Percentiles rank a stretch among this genome's conserved stretches.
Evolutionary conservation across 108 stramenopile genomes (phyloP).

Genomic region (Skeletonema marinoi): DNA sequence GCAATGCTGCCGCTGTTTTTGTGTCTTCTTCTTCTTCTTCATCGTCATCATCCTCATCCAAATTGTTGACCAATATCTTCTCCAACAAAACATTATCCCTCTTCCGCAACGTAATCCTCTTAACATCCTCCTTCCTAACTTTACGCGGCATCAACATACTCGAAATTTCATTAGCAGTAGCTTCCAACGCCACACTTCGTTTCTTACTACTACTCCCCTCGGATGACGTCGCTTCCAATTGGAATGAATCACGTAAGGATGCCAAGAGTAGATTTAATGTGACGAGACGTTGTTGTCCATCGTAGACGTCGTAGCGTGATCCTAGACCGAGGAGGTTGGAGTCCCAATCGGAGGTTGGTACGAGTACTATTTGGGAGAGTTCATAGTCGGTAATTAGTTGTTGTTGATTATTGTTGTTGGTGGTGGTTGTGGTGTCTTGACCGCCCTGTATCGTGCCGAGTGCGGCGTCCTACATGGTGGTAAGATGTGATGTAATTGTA

Average conservation of each 20-base stretch:
- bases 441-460: conserved; percentile 2
- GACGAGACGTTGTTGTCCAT: conserved; percentile 61
- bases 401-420: background rate
- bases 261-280: conserved; percentile 54
- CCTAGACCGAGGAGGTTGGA: conserved; percentile 31
- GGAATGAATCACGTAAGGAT: conserved; percentile 53
- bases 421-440: background rate
- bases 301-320: conserved; percentile 57
- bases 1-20: background rate
- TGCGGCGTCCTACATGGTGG: conserved; percentile 19
- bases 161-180: conserved; percentile 45
- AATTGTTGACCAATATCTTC: conserved; percentile 25
- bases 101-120: conserved; percentile 46
- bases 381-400: conserved; percentile 42
- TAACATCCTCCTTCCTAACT: conserved; percentile 46
- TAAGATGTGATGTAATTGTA: no score
- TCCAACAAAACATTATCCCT: conserved; percentile 53
- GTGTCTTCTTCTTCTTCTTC: background rate
- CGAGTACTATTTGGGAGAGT: conserved; percentile 56
- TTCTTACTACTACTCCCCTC: background rate
- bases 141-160: conserved; percentile 54
- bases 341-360: conserved; percentile 62
- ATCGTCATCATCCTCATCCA: conserved; percentile 14
- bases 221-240: conserved; percentile 1
- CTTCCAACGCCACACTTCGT: conserved; percentile 38